Conservation (phyloP, 2,329 filamentous ascomycete species). For the Neophaeococcomyces aloes region DNA sequence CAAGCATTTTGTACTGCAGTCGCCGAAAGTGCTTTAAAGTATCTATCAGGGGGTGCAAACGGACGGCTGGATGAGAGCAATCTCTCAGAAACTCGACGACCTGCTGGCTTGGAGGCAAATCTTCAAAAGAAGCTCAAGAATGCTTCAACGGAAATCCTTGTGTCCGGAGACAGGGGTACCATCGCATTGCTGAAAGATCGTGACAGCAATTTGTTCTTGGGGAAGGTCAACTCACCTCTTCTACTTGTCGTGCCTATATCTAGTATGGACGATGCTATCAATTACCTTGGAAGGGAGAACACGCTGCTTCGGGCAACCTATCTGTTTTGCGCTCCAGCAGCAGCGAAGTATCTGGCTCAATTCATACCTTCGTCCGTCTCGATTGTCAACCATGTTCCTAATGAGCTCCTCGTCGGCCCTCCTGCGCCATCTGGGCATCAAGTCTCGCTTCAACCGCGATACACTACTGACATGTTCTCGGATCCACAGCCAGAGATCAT, state of each 20-base stretch:
- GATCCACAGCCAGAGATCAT: constrained; percentile 36
- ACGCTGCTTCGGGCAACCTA: constrained; percentile 39
- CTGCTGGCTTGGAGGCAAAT: too few relatives aligned
- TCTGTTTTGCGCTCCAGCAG: constrained; percentile 40
- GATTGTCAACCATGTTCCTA: constrained; percentile 49
- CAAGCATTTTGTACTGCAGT: constrained; percentile 44
- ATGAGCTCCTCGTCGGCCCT: constrained; percentile 38
- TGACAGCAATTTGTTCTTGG: constrained; percentile 23
- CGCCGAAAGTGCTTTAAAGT: constrained; percentile 22
- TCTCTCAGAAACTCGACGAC: neutral
- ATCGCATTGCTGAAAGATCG: constrained; percentile 25
- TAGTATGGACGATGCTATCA: constrained; percentile 47
- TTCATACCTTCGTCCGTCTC: constrained; percentile 42
- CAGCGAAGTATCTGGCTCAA: constrained; percentile 51
- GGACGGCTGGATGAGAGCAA: neutral
- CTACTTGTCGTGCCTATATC: constrained; percentile 38
- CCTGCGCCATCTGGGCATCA: neutral
- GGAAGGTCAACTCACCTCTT: constrained; percentile 34
- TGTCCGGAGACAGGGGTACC: constrained; percentile 25
- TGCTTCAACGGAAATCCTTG: constrained; percentile 23
- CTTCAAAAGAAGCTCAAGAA: neutral
- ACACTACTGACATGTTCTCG: constrained; percentile 37
- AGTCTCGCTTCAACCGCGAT: constrained; percentile 26
- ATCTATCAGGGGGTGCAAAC: neutral
- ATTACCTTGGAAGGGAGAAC: constrained; percentile 31